Evolutionary conservation across 1,284 basidiomycete genomes (phyloP), one percentile per base, ranked within the genome.

Genomic region (Irpex sp.): DNA sequence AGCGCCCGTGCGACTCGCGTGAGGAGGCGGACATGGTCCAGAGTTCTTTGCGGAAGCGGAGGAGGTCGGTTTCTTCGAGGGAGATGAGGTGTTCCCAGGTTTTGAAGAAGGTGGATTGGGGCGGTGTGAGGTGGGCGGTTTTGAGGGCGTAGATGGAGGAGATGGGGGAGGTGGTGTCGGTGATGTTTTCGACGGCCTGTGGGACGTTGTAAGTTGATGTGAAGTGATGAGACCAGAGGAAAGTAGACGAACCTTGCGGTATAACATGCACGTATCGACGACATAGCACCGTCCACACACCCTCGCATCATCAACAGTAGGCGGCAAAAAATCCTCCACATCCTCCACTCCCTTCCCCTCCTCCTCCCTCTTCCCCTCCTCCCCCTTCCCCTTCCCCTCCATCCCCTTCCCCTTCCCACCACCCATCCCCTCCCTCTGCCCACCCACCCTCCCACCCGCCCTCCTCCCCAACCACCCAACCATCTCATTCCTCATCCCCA

Each of bases 181-280:
- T 74, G 2, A 88, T 81, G 36, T 80, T 75, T 67, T 94, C 92
- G 4, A 91, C 83, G 0, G 90, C 85, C 90, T 94, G 28, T 5
- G 28, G 6, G 28, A 28, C 6, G 4, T 28, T 3, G 28, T 28
- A 1, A 5, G 28, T 28, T 1, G 6, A 5, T 23, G 23, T 23
- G 23, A 4, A 23, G 23, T 23, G 23, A 23, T 2, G 4, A 23
- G 23, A 23, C 4, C n/a, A n/a, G n/a, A n/a, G n/a, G n/a, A n/a
- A n/a, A n/a, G n/a, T n/a, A n/a, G n/a, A 68, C 81, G 49, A 64
- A 90, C 92, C 78, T 90, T 90, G 56, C 95, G 91, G 74, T 95
- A 98, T 4, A 99, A 80, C 90, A 98, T 95, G 75, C 97, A 99
- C 1, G 86, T 83, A 68, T 98, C 92, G 4, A 91, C 77, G 0